Conservation (phyloP, 768 basidiomycete genomes). For the Kondoa subrosea region DNA sequence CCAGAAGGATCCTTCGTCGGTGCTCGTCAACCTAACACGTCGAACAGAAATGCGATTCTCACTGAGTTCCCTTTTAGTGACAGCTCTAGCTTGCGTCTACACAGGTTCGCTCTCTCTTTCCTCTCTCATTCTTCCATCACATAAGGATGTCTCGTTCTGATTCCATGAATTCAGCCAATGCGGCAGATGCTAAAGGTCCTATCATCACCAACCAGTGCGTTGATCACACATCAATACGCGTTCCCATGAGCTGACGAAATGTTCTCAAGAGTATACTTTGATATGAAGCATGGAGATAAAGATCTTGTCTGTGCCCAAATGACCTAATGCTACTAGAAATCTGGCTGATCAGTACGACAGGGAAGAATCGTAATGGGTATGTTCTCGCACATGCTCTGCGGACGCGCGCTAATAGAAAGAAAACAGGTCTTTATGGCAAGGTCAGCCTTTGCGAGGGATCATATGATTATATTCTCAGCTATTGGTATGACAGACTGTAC, state of each 20-base stretch:
- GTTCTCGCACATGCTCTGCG: background rate
- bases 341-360: no score
- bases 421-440: constrained; percentile 64
- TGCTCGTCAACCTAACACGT: no score
- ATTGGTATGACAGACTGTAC: constrained; percentile 50
- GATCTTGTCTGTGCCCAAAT: background rate
- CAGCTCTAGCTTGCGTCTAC: background rate
- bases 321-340: no score
- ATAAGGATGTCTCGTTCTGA: background rate
- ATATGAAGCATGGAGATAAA: constrained; percentile 80
- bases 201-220: constrained; percentile 4
- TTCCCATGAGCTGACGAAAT: background rate
- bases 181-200: constrained; percentile 2
- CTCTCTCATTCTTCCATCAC: background rate
- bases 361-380: constrained; percentile 49
- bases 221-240: background rate
- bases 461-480: background rate
- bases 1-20: no score
- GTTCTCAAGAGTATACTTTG: constrained; percentile 53
- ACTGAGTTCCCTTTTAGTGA: background rate
- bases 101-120: background rate
- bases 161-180: background rate
- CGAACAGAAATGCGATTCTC: background rate
- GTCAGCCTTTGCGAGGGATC: background rate
- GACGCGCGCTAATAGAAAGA: background rate